Conservation (phyloP, 257 asterid species). For the Leonotis leonurus region DNA sequence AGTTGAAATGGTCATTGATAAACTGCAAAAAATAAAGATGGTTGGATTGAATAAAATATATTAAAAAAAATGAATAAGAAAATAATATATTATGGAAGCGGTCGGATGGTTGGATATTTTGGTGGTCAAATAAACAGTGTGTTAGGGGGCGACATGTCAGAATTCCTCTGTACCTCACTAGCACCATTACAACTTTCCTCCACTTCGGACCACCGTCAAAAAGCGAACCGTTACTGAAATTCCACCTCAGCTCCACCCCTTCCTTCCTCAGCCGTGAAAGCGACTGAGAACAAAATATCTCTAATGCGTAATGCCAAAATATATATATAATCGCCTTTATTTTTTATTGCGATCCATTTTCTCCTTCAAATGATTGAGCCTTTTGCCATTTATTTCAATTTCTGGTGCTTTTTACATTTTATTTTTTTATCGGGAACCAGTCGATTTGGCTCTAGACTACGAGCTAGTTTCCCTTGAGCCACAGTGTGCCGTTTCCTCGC, state of each 20-base stretch:
- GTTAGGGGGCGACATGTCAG: neutral
- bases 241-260: constrained; percentile 35
- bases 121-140: no score
- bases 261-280: constrained; percentile 10
- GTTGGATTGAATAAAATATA: no score
- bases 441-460: constrained; percentile 22
- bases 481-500: neutral
- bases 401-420: neutral
- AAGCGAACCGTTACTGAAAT: constrained; percentile 24
- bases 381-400: constrained; percentile 9
- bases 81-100: no score
- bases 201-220: constrained; percentile 15
- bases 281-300: constrained; percentile 13
- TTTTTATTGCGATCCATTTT: constrained; percentile 14
- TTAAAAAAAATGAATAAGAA: no score
- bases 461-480: constrained; percentile 11
- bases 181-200: constrained; percentile 1
- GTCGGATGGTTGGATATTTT: no score
- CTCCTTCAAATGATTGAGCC: neutral
- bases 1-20: no score
- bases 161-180: constrained; percentile 2
- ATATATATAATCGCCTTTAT: neutral
- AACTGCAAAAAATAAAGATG: no score
- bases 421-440: neutral
- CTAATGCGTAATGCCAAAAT: neutral